Base-by-base conservation (phyloP, 345 rosid genomes). In the Dipteronia dyeriana region DNA sequence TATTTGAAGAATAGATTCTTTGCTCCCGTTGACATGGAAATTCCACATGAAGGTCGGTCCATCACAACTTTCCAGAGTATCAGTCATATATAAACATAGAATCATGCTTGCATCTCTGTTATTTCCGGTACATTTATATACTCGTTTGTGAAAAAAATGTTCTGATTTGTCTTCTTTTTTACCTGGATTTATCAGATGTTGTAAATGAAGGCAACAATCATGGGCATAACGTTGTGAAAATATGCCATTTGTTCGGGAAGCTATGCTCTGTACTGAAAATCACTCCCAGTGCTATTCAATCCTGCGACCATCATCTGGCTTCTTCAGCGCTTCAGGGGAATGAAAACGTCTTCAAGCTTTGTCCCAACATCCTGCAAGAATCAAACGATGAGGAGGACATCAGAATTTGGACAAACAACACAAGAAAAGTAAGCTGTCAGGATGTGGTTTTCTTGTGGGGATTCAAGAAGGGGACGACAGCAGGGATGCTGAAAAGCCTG, bases 401-500 rank as follows among this genome's bases (percentile, higher is more conserved):
- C 72, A 84, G 84, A 83, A 79, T 93, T 64, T 90, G 90, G 95
- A 83, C 86, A 61, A 87, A 83, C 78, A 89, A 81, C 82, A 57
- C 82, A 19, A 82, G 82, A 75, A 88, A 83, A 83, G 90, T 89
- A 57, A 86, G 86, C 80, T 87, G 93, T 26, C 79, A 86, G 65
- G 85, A 95, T 79, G 67, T 92, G 76, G 92, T 91, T 73, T 93
- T 95, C 89, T 64, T 95, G 62, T 93, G 97, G 96, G 98, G 98
- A 31, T 87, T 91, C 38, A 65, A 68, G 60, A 79, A 80, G 39
- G 68, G 82, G 10, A 39, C 86, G 81, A 80, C 97, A 1, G 88
- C 94, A 39, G 77, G 90, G 81, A 78, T 25, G 75, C 88, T 95
- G 77, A 93, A 92, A 86, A 82, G 76, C 72, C 77, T 68, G 79